These are phyloP conservation scores for Santalum album DNA, from an alignment of 164 flowering plant species.

Conservation along the genomic window DNA sequence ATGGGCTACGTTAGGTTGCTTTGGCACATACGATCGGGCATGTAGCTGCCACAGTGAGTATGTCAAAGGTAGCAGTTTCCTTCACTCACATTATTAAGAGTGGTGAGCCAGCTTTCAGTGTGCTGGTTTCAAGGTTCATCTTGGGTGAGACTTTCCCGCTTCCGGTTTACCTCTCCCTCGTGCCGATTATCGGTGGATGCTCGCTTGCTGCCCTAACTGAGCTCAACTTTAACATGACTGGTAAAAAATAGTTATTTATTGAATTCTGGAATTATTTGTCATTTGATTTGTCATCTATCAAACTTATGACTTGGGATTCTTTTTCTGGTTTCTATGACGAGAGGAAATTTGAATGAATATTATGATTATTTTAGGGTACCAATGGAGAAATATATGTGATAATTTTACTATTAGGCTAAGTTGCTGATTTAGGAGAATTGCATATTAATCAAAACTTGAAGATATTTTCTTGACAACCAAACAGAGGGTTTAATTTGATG, in stretches of 20 bases:
- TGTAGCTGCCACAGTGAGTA: slow-evolving; percentile 81
- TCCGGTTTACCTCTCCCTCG: slow-evolving; percentile 50
- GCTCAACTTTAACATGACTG: slow-evolving; percentile 76
- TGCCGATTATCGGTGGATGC: slow-evolving; percentile 77
- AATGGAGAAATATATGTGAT: no score
- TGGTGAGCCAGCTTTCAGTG: slow-evolving; percentile 83
- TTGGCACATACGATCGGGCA: slow-evolving; percentile 87
- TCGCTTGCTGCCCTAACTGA: slow-evolving; percentile 72
- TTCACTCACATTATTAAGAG: slow-evolving; percentile 89
- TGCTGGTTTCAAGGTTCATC: slow-evolving; percentile 63
- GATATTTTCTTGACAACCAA: no score
- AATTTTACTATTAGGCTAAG: no score
- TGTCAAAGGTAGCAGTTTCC: slow-evolving; percentile 87
- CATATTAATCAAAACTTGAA: no score
- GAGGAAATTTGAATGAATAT: no score
- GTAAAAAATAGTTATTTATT: no score
- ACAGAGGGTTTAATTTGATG: no score
- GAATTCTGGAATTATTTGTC: neutral
- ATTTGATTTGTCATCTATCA: neutral
- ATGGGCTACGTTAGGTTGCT: slow-evolving; percentile 41
- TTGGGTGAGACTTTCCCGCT: slow-evolving; percentile 66
- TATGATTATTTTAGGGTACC: no score
- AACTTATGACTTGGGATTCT: neutral
- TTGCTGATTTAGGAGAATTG: no score
- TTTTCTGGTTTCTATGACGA: neutral